A percentile compares a stretch with the other conserved stretches of the same genome.
Conservation (phyloP, 2,329 filamentous ascomycete species). For the Penicillium frequentans region DNA sequence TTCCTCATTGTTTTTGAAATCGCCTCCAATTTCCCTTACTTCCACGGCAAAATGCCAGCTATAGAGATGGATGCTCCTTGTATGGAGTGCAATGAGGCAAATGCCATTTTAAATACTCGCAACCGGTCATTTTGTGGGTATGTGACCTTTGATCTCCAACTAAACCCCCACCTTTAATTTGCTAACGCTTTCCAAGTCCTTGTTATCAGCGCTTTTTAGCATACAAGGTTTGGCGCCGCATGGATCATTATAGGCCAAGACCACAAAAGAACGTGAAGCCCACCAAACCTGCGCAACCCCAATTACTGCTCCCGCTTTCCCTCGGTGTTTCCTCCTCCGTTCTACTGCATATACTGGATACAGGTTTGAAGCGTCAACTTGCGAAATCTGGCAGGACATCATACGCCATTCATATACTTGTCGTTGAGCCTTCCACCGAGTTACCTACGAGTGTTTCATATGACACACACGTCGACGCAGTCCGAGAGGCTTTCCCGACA, state of each 20-base stretch:
- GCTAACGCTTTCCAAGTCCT: constrained; percentile 46
- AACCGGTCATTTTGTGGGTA: constrained; percentile 62
- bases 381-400: constrained; percentile 53
- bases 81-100: constrained; percentile 55
- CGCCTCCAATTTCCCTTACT: not conserved
- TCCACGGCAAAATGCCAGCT: constrained; percentile 29
- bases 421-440: constrained; percentile 43
- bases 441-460: constrained; percentile 19
- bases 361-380: constrained; percentile 57
- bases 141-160: constrained; percentile 18
- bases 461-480: constrained; percentile 39
- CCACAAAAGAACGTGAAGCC: constrained; percentile 27
- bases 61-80: constrained; percentile 46
- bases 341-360: constrained; percentile 72
- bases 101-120: constrained; percentile 56
- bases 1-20: not conserved
- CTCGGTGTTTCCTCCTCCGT: constrained; percentile 78
- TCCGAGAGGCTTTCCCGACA: constrained; percentile 63
- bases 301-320: constrained; percentile 76
- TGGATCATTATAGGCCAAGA: constrained; percentile 59
- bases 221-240: constrained; percentile 77
- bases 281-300: constrained; percentile 36
- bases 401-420: constrained; percentile 61
- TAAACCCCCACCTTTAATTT: constrained; percentile 4
- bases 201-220: constrained; percentile 79